phyloP scores from a whole-genome alignment of 441 rosid genomes.

The Mallotus repandus region DNA sequence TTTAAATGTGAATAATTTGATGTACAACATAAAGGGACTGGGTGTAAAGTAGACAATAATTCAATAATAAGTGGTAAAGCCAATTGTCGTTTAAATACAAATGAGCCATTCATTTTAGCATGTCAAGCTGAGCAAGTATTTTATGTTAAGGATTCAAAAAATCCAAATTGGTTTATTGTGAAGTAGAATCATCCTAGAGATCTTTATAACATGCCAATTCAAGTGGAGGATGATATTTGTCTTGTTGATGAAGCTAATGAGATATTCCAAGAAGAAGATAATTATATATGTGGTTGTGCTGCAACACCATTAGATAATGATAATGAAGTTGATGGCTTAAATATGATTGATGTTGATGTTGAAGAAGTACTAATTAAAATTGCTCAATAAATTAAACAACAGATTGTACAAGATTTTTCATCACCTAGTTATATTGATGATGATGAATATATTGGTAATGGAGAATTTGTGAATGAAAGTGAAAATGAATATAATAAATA shows the following conservation, averaged over 20 bases:
- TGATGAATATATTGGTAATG: not conserved
- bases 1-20: slow-evolving; percentile 4
- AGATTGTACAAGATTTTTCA: not conserved
- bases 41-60: not conserved
- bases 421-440: not conserved
- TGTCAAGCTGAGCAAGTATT: not conserved
- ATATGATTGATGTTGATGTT: not conserved
- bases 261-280: not conserved
- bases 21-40: not conserved
- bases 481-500: not conserved
- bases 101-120: no score
- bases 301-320: not conserved
- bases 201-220: not conserved
- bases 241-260: not conserved
- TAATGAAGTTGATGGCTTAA: not conserved
- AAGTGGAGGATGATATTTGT: not conserved
- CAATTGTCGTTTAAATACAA: no score
- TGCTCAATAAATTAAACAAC: not conserved
- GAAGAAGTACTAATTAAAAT: not conserved
- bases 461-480: not conserved
- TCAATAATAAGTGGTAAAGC: no score
- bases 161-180: not conserved
- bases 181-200: not conserved
- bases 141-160: not conserved
- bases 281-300: not conserved